Base-by-base conservation (phyloP, 2,329 filamentous ascomycete species). In the Claviceps maximensis region DNA sequence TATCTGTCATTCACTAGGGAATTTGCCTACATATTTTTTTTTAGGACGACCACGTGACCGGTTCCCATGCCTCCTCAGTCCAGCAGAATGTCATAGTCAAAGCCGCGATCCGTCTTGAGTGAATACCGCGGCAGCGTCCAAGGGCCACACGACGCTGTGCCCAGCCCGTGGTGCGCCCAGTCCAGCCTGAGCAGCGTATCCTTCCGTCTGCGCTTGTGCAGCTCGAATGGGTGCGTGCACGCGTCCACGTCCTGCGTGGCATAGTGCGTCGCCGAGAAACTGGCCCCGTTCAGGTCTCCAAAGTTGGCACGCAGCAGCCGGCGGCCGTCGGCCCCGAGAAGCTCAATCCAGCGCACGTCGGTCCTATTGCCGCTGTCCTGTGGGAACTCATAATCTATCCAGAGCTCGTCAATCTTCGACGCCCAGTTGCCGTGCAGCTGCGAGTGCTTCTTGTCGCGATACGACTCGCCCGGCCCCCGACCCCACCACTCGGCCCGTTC, bases 321-420 rank as follows among this genome's bases (percentile, higher is more conserved):
- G 1, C 54, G 64, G 21, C 60, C 61, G 10, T 31, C 27, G 56
- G 62, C 65, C 7, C 62, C 62, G 21, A 64, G 59, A 52, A 79
- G 69, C 62, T 74, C 71, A 3, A 85, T 72, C 77, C 79, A 84
- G 2, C 78, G 70, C 1, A 78, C 77, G 58, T 86, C 82, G 0
- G 77, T 82, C 19, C 80, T 71, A 62, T 86, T 86, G 0, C 80
- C 79, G 33, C 72, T 74, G 55, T 87, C 84, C 63, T 87, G 84
- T 0, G 83, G 84, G 53, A 79, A 82, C 57, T 87, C 83, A 61
- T 85, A 86, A 45, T 77, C 72, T 1, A 76, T 71, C 63, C 75
- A 79, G 0, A 87, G 68, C 1, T 74, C 69, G 47, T 78, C 74
- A 1, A 81, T 67, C 1, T 58, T 59, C 12, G 63, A 59, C 2